Percentiles rank a stretch among this genome's conserved stretches.
phyloP scores from a whole-genome alignment of 2,329 filamentous ascomycete species.

The Xylaria digitata region DNA sequence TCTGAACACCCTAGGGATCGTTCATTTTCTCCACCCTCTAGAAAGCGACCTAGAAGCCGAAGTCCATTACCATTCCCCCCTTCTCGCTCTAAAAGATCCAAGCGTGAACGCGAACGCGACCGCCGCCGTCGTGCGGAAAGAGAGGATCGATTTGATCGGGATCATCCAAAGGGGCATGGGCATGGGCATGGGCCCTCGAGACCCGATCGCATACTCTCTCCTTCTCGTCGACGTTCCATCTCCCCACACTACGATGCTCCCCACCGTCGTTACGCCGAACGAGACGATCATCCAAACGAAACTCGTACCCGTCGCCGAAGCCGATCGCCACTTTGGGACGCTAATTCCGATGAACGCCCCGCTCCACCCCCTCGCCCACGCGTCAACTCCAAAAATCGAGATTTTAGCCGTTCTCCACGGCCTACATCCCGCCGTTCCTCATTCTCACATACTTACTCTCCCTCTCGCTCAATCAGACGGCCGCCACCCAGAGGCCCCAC shows the following conservation, averaged over 20 bases:
- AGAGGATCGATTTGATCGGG: slow-evolving; percentile 43
- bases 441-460: slow-evolving; percentile 48
- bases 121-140: slow-evolving; percentile 46
- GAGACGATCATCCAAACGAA: slow-evolving; percentile 41
- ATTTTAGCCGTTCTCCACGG: slow-evolving; percentile 46
- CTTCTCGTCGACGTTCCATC: slow-evolving; percentile 45
- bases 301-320: slow-evolving; percentile 43
- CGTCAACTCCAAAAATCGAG: slow-evolving; percentile 42
- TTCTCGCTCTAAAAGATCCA: slow-evolving; percentile 58
- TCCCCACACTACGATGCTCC: slow-evolving; percentile 44
- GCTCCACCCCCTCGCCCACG: slow-evolving; percentile 39
- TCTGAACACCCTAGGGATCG: slow-evolving; percentile 51
- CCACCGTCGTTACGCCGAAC: slow-evolving; percentile 44
- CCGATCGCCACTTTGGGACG: slow-evolving; percentile 45
- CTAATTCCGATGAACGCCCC: slow-evolving; percentile 39
- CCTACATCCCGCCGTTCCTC: slow-evolving; percentile 48
- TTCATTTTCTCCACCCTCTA: slow-evolving; percentile 53
- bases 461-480: slow-evolving; percentile 43
- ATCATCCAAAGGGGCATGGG: slow-evolving; percentile 41
- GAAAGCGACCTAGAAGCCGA: slow-evolving; percentile 57
- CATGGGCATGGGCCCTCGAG: slow-evolving; percentile 40
- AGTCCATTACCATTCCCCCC: slow-evolving; percentile 54
- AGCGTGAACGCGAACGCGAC: slow-evolving; percentile 51
- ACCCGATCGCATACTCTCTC: slow-evolving; percentile 38
- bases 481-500: slow-evolving; percentile 41